Evolutionary conservation across 2,329 filamentous ascomycete species (phyloP), one percentile per base, ranked within the genome.

Genomic region (Alternaria gaisen): DNA sequence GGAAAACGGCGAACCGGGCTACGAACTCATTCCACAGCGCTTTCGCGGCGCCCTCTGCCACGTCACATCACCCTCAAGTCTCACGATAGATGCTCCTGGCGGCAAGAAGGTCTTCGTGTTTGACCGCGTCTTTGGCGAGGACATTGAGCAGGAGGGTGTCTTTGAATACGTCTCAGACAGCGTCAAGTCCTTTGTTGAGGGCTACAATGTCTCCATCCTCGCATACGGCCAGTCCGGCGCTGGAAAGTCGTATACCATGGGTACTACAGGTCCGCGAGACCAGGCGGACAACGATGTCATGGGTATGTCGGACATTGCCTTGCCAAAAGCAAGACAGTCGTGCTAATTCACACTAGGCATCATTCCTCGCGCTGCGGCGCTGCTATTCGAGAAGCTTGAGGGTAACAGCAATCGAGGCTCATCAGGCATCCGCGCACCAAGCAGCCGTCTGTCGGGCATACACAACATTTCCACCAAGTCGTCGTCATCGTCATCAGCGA

Each of bases 181-280:
- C 71, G 91, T 98, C 69, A 88, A 85, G 70, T 92, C 94, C 3
- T 99, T 99, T 71, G 83, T 95, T 1, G 93, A 97, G 76, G 95
- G 95, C 56, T 99, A 98, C 86, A 99, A 99, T 87, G 95, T 99
- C 60, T 99, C 95, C 4, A 88, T 99, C 51, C 83, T 99, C 71
- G 95, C 95, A 48, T 99, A 99, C 74, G 95, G 95, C 68, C 95
- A 99, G 83, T 99, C 95, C 28, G 95, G 95, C 58, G 93, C 95
- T 11, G 95, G 95, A 70, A 99, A 99, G 82, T 98, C 94, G 3
- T 98, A 97, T 77, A 99, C 95, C 0, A 99, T 99, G 95, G 95
- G 95, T 58, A 99, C 95, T 0, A 93, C 94, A 0, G 93, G 93
- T 5, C 92, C 94, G 2, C 80, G 80, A 22, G 94, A 97, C 72